Evolutionary conservation across 805 yeast species (phyloP).

Genomic region (Candida patagonica): DNA sequence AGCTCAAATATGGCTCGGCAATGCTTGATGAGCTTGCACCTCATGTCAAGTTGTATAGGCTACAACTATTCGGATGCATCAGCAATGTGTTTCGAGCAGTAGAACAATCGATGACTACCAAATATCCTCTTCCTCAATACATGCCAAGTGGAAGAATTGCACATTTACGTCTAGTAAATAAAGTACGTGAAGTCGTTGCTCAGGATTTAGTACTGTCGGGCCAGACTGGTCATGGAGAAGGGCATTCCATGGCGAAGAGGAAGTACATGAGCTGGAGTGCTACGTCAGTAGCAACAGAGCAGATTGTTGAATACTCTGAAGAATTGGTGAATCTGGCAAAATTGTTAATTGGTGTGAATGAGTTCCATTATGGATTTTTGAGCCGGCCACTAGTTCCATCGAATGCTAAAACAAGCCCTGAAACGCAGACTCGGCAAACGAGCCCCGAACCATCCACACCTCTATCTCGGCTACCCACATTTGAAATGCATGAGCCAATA

Average conservation of each 20-base stretch:
- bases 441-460: not conserved
- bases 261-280: slow-evolving; percentile 44
- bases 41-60: slow-evolving; percentile 34
- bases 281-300: slow-evolving; percentile 39
- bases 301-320: slow-evolving; percentile 41
- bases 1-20: slow-evolving; percentile 38
- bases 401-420: not conserved
- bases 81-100: slow-evolving; percentile 33
- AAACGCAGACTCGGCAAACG: not conserved
- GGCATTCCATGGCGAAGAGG: slow-evolving; percentile 19
- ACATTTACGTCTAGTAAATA: slow-evolving; percentile 37
- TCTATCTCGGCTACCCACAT: not conserved
- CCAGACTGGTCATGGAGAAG: slow-evolving; percentile 2
- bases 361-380: slow-evolving; percentile 42
- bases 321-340: slow-evolving; percentile 36
- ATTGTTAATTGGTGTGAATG: slow-evolving; percentile 39
- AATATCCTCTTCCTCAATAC: slow-evolving; percentile 42
- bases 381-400: slow-evolving; percentile 32
- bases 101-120: slow-evolving; percentile 35
- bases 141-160: slow-evolving; percentile 42
- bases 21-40: slow-evolving; percentile 36
- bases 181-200: slow-evolving; percentile 32
- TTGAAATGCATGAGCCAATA: no score
- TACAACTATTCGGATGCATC: slow-evolving; percentile 37
- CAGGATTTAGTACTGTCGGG: slow-evolving; percentile 4